Evolutionary conservation across 2,329 filamentous ascomycete genomes (phyloP), one percentile per base, ranked within the genome.

Genomic region (Colletotrichum theobromicola): DNA sequence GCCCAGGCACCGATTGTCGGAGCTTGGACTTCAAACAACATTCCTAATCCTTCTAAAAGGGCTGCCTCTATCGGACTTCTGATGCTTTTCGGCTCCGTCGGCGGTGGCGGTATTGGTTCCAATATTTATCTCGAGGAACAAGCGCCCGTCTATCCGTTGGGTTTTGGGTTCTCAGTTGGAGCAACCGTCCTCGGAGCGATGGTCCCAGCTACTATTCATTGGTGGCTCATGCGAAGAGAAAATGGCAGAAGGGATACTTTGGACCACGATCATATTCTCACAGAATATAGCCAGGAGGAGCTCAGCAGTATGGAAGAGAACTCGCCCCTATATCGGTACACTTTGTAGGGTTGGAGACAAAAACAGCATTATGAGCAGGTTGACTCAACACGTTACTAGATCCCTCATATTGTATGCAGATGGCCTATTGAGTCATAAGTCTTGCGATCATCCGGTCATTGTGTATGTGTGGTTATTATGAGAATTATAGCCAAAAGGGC

Each of bases 381-480:
- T 50, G 42, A 50, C 12, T 50, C 42, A 50, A 21, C 10, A 0
- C 10, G 1, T 7, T 7, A 50, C 42, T 2, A 50, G 16, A 50
- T 21, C 2, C n/a, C 21, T 50, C 5, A 2, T 7, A 21, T 21
- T 21, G 2, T 21, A 7, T 13, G 18, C 2, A 3, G 0, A 21
- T 3, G 4, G 9, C 10, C 2, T 3, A 13, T 13, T 7, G 16
- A 50, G 42, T 2, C 24, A 50, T 10, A 21, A 46, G 13, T 4
- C 1, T 21, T 7, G n/a, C 42, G n/a, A 2, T 7, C n/a, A 10
- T 7, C 13, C 1, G 10, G 42, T 10, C 24, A 21, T 2, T 46
- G 0, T 21, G n/a, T 50, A 50, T n/a, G 4, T 21, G n/a, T 46
- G 10, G 2, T 0, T 10, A 21, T 1, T 46, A 46, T 46, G 1